phyloP scores from a whole-genome alignment of 2,329 filamentous ascomycete species.

The Cladosporium sp. region DNA sequence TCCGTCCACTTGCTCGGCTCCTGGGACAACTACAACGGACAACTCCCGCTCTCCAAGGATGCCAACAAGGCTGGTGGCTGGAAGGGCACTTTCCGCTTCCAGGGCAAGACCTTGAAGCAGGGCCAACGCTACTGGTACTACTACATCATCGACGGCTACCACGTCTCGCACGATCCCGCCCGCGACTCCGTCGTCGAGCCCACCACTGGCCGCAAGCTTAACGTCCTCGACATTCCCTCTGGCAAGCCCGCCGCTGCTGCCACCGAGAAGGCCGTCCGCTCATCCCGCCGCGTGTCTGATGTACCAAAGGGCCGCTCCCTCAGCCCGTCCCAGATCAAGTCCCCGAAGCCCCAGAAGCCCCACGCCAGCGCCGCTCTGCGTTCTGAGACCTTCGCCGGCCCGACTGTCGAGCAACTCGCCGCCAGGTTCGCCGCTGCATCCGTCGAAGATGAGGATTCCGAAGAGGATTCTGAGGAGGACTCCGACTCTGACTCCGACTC shows the following conservation, averaged over 20 bases:
- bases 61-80: conserved; percentile 80
- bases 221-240: conserved; percentile 87
- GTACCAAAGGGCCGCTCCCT: conserved; percentile 87
- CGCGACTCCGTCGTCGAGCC: conserved; percentile 88
- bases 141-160: conserved; percentile 99
- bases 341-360: conserved; percentile 85
- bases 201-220: conserved; percentile 93
- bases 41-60: conserved; percentile 92
- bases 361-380: conserved; percentile 86
- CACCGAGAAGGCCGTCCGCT: conserved; percentile 44
- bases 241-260: conserved; percentile 45
- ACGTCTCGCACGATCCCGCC: conserved; percentile 93
- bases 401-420: conserved; percentile 76
- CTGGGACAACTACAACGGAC: conserved; percentile 95
- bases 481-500: conserved; percentile 58
- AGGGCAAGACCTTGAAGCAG: conserved; percentile 78
- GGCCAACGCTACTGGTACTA: conserved; percentile 99
- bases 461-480: conserved; percentile 70
- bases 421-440: conserved; percentile 53
- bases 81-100: conserved; percentile 96
- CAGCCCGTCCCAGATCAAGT: conserved; percentile 84
- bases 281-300: conserved; percentile 57
- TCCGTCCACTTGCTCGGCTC: conserved; percentile 96
- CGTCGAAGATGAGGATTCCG: conserved; percentile 54
- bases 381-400: conserved; percentile 74